These are phyloP conservation scores for Apiotrichum gamsii DNA, from an alignment of 1,284 basidiomycete genomes.

Conservation along the genomic window DNA sequence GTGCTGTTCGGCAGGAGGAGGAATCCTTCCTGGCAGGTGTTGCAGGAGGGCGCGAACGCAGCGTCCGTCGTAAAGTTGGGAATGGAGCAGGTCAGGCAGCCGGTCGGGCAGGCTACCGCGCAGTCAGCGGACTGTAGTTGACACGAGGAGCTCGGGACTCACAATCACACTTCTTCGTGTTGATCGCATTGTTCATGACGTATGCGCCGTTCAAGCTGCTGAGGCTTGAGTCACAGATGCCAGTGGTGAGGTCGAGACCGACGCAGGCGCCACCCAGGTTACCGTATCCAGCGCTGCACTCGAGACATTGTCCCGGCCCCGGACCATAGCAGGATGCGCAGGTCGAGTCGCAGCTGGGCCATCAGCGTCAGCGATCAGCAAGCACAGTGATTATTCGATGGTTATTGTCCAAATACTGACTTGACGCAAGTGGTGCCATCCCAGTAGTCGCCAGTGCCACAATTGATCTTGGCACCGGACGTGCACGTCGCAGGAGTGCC, in stretches of 20 bases:
- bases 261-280: slow-evolving; percentile 31
- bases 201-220: slow-evolving; percentile 31
- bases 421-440: slow-evolving; percentile 40
- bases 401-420: slow-evolving; percentile 20
- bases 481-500: slow-evolving; percentile 34
- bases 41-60: slow-evolving; percentile 28
- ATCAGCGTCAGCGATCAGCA: too few species aligned
- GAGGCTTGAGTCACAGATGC: slow-evolving; percentile 42
- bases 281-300: slow-evolving; percentile 28
- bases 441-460: slow-evolving; percentile 37
- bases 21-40: slow-evolving; percentile 47
- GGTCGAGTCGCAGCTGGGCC: not conserved
- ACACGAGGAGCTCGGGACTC: slow-evolving; percentile 21
- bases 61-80: slow-evolving; percentile 32
- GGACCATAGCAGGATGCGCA: not conserved
- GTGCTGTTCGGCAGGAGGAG: slow-evolving; percentile 29
- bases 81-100: slow-evolving; percentile 43
- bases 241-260: slow-evolving; percentile 18
- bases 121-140: too few species aligned
- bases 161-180: slow-evolving; percentile 46
- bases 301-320: slow-evolving; percentile 47
- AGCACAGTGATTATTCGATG: too few species aligned
- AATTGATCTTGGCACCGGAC: slow-evolving; percentile 29
- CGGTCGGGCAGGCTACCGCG: slow-evolving; percentile 43
- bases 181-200: slow-evolving; percentile 35